Percentiles rank a stretch among this genome's conserved stretches.
Conservation (phyloP, 2,329 filamentous ascomycete species). For the Periconia sp. region DNA sequence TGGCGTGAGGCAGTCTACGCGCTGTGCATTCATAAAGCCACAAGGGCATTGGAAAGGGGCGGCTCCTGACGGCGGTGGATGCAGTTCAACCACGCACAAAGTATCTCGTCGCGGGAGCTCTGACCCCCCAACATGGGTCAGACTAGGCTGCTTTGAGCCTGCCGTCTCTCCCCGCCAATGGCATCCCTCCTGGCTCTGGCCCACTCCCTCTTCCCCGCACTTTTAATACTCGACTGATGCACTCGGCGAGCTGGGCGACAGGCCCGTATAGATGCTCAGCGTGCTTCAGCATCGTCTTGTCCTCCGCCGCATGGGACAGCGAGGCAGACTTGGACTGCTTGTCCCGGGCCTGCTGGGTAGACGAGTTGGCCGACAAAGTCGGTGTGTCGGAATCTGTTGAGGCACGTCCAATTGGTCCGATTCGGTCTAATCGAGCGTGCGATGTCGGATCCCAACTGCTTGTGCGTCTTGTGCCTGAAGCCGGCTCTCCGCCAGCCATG, state of each 20-base stretch:
- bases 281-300: slow-evolving; percentile 2
- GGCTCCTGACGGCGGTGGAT: slow-evolving; percentile 2
- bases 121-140: slow-evolving; percentile 4
- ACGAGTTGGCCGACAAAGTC: slow-evolving; percentile 12
- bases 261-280: not conserved
- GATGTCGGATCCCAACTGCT: slow-evolving; percentile 14
- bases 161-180: too few relatives aligned
- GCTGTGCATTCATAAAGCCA: slow-evolving; percentile 6
- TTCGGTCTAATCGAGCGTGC: slow-evolving; percentile 8
- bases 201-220: slow-evolving; percentile 18
- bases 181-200: not conserved
- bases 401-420: slow-evolving; percentile 11
- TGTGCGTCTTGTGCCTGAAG: slow-evolving; percentile 10
- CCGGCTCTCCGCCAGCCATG: slow-evolving; percentile 13
- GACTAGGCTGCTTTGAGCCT: slow-evolving; percentile 5
- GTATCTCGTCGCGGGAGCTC: slow-evolving; percentile 11
- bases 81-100: slow-evolving; percentile 17
- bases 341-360: not conserved
- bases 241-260: not conserved
- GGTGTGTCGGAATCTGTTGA: slow-evolving; percentile 17
- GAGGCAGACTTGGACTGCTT: not conserved
- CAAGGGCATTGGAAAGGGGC: slow-evolving; percentile 6
- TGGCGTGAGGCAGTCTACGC: slow-evolving; percentile 10
- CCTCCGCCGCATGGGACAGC: not conserved
- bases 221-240: slow-evolving; percentile 13